Base-by-base conservation (phyloP, 2,329 filamentous ascomycete genomes). In the Camillea tinctor region DNA sequence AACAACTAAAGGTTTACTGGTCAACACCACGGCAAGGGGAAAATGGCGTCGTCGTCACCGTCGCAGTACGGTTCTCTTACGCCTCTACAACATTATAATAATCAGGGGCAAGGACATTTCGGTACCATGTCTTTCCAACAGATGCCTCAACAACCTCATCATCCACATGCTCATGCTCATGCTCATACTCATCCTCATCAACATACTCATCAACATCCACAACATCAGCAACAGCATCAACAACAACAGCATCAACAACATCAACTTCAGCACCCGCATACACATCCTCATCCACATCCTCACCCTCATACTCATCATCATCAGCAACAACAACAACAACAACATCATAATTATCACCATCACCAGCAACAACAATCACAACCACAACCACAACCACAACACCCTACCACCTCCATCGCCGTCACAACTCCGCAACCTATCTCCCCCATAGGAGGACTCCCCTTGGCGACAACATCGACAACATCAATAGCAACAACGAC, bases 31-130 rank as follows among this genome's bases (percentile, higher is more conserved):
- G 20, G 20, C 5, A 52, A 55, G 20, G 20, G 53, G 19, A 64
- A 9, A 15, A 70, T 70, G 68, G 62, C 66, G 52, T 57, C 64
- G 54, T 61, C 64, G 7, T 66, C 66, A 51, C 56, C 64, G 54
- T 61, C 64, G 7, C 67, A 65, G 40, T 69, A 68, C 57, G 63
- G 59, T n/a, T 55, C 59, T 13, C 52, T 70, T 36, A 62, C 49
- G 54, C 64, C 64, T 5, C 55, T 68, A 40, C 64, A 68, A 51
- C 64, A 68, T 53, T 66, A 63, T 50, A 69, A 63, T 50, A 69
- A 67, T 36, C 66, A 67, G n/a, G 53, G 54, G 9, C 61, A 21
- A 59, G 50, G 40, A 9, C 60, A 64, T 44, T 51, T 60, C 52
- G 54, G 30, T 48, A 7, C 36, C 15, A 44, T 44, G 36, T 44